Base-by-base conservation (phyloP, 495 filamentous ascomycete genomes). In the Usnea hakonensis region DNA sequence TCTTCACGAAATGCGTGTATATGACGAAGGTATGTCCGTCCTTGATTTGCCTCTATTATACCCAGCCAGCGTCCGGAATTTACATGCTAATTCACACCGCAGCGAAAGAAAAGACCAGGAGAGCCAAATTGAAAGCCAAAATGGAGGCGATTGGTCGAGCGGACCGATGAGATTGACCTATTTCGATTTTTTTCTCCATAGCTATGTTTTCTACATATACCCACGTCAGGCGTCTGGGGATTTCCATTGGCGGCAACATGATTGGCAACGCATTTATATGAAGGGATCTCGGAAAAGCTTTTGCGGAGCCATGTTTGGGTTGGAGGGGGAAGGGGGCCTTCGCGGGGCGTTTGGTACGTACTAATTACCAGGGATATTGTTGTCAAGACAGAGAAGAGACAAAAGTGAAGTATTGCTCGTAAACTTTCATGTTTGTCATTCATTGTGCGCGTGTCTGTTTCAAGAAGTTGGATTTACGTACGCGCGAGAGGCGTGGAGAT, bases 1-100 rank as follows among this genome's bases (percentile, higher is more conserved):
- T 62, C 79, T 98, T 66, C 90, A 97, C 71, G 95, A 98, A 76
- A 96, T 97, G 78, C 76, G 96, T 69, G 80, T 92, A 23, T 98
- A 90, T 74, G 93, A 98, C 73, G 79, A 83, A 81, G 84, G 89
- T 91, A 73, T 36, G 55, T 59, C 9, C 26, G 3, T 26, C 41
- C 17, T 35, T 5, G 40, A 5, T 26, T 23, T n/a, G 13, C n/a
- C 14, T 52, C 5, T 21, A 35, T 21, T 4, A 13, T 61, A 52
- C 9, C 43, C 21, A 23, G 43, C 16, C 6, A 52, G 26, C 28
- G 7, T 38, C 8, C 46, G 14, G 16, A 21, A 9, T 53, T 11
- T 19, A 60, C 21, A 11, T 62, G 16, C 58, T 67, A 5, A 67
- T 17, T 4, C 17, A 23, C 9, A 17, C 2, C 36, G 14, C 35